phyloP scores from a whole-genome alignment of 495 filamentous ascomycete species.

The Aspergillus asperescens region DNA sequence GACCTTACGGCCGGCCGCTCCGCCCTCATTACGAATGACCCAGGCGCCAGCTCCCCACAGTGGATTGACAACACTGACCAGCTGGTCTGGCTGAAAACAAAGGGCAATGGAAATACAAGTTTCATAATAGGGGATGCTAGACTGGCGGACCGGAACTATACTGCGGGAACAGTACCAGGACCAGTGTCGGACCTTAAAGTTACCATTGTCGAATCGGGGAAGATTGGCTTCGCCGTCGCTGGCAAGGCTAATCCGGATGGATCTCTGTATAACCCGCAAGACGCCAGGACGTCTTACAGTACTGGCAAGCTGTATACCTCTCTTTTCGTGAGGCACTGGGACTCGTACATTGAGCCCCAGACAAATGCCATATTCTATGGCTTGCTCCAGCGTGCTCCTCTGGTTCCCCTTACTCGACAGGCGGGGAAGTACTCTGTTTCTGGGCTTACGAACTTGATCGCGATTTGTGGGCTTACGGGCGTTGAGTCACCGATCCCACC shows the following conservation, averaged over 20 bases:
- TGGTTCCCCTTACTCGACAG: constrained; percentile 32
- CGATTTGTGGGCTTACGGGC: constrained; percentile 36
- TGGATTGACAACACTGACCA: constrained; percentile 66
- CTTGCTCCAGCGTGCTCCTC: constrained; percentile 47
- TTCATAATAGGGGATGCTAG: constrained; percentile 56
- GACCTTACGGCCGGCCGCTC: constrained; percentile 66
- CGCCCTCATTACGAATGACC: constrained; percentile 57
- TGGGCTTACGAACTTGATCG: constrained; percentile 45
- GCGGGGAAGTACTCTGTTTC: constrained; percentile 44
- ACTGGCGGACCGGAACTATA: constrained; percentile 51
- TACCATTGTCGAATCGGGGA: constrained; percentile 53
- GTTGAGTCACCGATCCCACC: constrained; percentile 54
- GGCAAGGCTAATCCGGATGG: constrained; percentile 54
- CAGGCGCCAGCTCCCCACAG: constrained; percentile 60
- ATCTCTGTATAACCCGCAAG: constrained; percentile 50
- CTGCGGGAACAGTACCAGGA: constrained; percentile 59
- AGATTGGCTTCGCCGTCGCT: constrained; percentile 64
- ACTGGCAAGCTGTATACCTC: constrained; percentile 51
- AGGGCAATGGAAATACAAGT: constrained; percentile 61
- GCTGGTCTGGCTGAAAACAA: constrained; percentile 60
- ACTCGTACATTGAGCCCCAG: constrained; percentile 56
- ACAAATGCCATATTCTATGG: constrained; percentile 70
- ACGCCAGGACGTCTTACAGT: constrained; percentile 47
- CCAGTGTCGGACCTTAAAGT: constrained; percentile 72
- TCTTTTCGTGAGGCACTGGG: constrained; percentile 60